Evolutionary conservation across 148 eudicot species (phyloP), one percentile per base, ranked within the genome.

Genomic region (Oxyria digyna): DNA sequence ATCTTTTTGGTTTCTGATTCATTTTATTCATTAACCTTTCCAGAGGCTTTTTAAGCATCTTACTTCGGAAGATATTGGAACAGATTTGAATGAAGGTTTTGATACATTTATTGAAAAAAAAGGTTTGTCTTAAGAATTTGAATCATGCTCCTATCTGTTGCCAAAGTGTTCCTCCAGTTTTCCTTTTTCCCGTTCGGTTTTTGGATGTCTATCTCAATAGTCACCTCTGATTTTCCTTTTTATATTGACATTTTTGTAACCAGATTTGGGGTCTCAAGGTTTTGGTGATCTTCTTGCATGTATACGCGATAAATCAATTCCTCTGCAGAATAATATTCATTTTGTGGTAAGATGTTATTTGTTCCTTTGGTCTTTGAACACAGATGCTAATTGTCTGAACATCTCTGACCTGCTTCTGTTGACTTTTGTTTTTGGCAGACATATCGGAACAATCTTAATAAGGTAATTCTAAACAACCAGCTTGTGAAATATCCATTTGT

Each of bases 31-130:
- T 64, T 64, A 33, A 38, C 43, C 68, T 66, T 37, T 66, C 46
- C 69, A 95, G 99, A 91, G 99, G 80, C 92, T 95, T 68, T 95
- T 95, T 77, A 95, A 95, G 84, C 87, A 96, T 57, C 91, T 88
- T 41, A 87, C 91, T 67, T 87, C 91, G 64, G 92, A 91, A 87
- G 99, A 95, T 69, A 72, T 95, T 78, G 99, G 99, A 64, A 86
- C 96, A 45, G 91, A 95, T 74, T 81, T 95, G 67, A 95, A 87
- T 82, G 87, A 88, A 69, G 97, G 99, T 48, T 95, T 91, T 85
- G 99, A 95, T 74, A 88, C 99, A 72, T 91, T 77, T 70, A 79
- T 73, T 63, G 85, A 78, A 73, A 95, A 95, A 74, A 91, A 85
- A 78, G 97, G 97, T 91, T 59, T 62, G 71, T 15, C 11, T 24